Evolutionary conservation across 495 filamentous ascomycete species (phyloP).

Genomic region (Penicillium fimorum): DNA sequence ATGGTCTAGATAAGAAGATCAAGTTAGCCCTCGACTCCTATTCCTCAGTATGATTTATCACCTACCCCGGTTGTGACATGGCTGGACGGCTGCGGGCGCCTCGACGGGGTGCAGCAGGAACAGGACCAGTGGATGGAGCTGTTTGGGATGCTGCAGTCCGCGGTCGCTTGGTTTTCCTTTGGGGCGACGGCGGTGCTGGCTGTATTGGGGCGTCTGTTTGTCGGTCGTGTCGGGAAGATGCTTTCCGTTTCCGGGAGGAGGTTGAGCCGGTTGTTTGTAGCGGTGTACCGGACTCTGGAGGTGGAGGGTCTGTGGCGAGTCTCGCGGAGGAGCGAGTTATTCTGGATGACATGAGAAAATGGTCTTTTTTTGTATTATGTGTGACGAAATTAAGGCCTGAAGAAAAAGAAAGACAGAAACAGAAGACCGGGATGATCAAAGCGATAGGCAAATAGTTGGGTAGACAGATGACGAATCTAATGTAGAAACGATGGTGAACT

Average conservation of each 20-base stretch:
- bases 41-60: conserved; percentile 6
- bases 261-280: conserved; percentile 41
- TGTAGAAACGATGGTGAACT: conserved; percentile 2
- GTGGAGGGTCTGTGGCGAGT: conserved; percentile 63
- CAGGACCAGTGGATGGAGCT: conserved; percentile 43
- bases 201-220: conserved; percentile 40
- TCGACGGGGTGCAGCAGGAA: conserved; percentile 51
- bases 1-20: conserved; percentile 34
- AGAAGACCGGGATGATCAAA: conserved; percentile 13
- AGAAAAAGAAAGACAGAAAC: conserved; percentile 8
- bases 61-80: conserved; percentile 84
- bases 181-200: conserved; percentile 41
- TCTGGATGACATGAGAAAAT: conserved; percentile 78
- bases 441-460: conserved; percentile 12
- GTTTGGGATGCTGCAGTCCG: conserved; percentile 39
- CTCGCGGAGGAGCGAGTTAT: conserved; percentile 77
- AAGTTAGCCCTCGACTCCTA: conserved; percentile 3
- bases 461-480: conserved; percentile 11
- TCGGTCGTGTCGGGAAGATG: conserved; percentile 42
- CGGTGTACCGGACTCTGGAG: conserved; percentile 36
- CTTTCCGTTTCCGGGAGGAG: conserved; percentile 57
- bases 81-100: conserved; percentile 62
- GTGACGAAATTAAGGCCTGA: conserved; percentile 5
- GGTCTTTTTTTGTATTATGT: conserved; percentile 20
- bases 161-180: conserved; percentile 46